phyloP scores from a whole-genome alignment of 495 filamentous ascomycete genomes.

The Annulohypoxylon maeteangense region DNA sequence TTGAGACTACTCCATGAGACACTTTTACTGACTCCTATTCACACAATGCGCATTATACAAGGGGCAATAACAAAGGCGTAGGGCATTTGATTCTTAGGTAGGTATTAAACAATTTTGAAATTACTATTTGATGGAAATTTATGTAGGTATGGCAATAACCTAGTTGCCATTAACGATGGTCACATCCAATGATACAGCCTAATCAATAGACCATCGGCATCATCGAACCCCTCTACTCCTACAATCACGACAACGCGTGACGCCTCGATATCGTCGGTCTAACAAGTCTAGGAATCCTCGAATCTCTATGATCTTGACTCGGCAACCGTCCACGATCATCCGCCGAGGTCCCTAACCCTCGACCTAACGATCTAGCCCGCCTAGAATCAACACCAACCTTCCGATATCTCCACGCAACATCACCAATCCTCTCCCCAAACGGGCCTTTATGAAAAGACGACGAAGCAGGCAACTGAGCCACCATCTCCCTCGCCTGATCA shows the following conservation, averaged over 20 bases:
- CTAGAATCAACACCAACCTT: not conserved
- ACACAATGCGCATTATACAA: not conserved
- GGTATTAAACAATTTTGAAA: not conserved
- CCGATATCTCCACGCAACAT: no score
- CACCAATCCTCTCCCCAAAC: not conserved
- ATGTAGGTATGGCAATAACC: not conserved
- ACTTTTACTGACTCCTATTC: not conserved
- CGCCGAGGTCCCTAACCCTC: not conserved
- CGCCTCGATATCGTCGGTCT: not conserved
- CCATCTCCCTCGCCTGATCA: not conserved
- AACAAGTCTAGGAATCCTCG: not conserved
- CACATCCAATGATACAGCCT: not conserved
- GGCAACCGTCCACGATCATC: conserved; percentile 24
- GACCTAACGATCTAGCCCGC: not conserved
- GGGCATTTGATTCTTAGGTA: not conserved
- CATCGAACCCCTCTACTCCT: not conserved
- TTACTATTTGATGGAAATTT: not conserved
- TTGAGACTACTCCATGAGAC: not conserved
- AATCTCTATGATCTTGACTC: conserved; percentile 3
- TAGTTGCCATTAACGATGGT: not conserved
- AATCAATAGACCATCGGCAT: not conserved
- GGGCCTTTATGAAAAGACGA: not conserved
- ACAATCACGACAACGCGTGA: not conserved
- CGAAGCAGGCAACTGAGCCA: not conserved
- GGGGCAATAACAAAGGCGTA: not conserved